Conservation (phyloP, 2,329 filamentous ascomycete genomes). For the Lasiodiplodia gonubiensis region DNA sequence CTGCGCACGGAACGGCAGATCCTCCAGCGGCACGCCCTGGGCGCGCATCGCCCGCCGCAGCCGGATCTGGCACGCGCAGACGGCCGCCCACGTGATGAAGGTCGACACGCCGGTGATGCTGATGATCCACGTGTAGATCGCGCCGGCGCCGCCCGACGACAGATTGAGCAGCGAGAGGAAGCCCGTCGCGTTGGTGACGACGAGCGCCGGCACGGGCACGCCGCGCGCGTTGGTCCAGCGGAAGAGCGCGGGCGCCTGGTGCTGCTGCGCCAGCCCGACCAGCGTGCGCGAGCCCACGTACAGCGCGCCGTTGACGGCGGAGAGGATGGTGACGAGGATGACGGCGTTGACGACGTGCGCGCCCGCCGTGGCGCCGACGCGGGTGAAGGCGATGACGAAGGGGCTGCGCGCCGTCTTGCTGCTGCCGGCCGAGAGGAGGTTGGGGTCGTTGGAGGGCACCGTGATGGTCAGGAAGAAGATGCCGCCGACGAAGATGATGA, state of each 20-base stretch:
- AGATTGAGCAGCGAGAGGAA: constrained; percentile 72
- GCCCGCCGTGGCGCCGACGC: constrained; percentile 79
- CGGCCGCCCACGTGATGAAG: constrained; percentile 81
- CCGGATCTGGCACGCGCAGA: constrained; percentile 87
- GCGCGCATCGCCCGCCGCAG: constrained; percentile 67
- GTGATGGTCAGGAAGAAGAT: constrained; percentile 81
- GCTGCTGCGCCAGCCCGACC: constrained; percentile 84
- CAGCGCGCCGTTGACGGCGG: constrained; percentile 88
- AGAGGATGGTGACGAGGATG: constrained; percentile 87
- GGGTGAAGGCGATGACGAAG: constrained; percentile 89
- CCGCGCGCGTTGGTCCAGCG: constrained; percentile 63
- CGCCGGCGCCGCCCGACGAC: constrained; percentile 70
- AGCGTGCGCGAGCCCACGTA: constrained; percentile 92
- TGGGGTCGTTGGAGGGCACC: constrained; percentile 72
- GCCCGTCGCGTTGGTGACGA: constrained; percentile 60
- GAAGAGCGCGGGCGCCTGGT: constrained; percentile 61
- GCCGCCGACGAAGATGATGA: constrained; percentile 82
- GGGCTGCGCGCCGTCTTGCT: constrained; percentile 76
- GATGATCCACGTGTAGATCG: constrained; percentile 81
- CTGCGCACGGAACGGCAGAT: constrained; percentile 51
- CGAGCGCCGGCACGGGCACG: constrained; percentile 59
- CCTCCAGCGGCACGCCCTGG: constrained; percentile 48
- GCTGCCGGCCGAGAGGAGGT: constrained; percentile 69
- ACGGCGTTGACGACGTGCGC: constrained; percentile 92
- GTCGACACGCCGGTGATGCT: constrained; percentile 74